Evolutionary conservation across 768 basidiomycete species (phyloP), one percentile per base, ranked within the genome.

Genomic region (Goffeauzyma gilvescens): DNA sequence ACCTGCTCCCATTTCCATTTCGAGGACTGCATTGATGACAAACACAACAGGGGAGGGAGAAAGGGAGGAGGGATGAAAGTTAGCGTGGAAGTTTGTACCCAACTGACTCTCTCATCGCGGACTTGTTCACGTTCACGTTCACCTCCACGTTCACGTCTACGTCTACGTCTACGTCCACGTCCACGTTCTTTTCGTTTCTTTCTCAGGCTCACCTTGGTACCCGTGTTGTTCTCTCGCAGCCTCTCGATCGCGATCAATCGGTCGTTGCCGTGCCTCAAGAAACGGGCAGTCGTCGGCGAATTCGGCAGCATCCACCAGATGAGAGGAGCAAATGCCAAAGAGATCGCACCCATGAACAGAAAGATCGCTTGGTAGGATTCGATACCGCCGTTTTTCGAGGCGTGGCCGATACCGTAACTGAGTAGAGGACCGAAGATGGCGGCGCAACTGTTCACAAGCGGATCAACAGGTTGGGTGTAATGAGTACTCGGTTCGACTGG

Each of bases 211-310:
- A n/a, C n/a, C 38, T 57, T 57, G 36, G 55, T 58, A 45, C 57
- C 59, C 17, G 57, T 58, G 54, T 58, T 58, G 51, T 61, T 61
- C 48, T 55, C 57, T 42, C 48, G 50, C 23, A 61, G 42, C 38
- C 59, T 51, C 34, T 61, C 59, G 38, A 61, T 41, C 27, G 59
- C 59, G 49, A 62, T 62, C 14, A 57, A 35, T 22, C 57, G 25
- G 49, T 62, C 56, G 43, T 62, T 51, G 18, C 58, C 58, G 15
- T 52, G 37, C 21, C 42, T 33, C 23, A 63, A 46, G 51, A 59
- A 63, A 22, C 56, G 55, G 46, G 57, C 61, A 32, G 55, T 56
- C 6, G 52, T 54, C 9, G 54, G 55, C 12, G 55, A 59, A 53
- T 59, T 55, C 35, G 58, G 60, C 37, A 62, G 32, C 30, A 56